Conservation (phyloP, 2,329 filamentous ascomycete species). For the Colletotrichum scovillei region DNA sequence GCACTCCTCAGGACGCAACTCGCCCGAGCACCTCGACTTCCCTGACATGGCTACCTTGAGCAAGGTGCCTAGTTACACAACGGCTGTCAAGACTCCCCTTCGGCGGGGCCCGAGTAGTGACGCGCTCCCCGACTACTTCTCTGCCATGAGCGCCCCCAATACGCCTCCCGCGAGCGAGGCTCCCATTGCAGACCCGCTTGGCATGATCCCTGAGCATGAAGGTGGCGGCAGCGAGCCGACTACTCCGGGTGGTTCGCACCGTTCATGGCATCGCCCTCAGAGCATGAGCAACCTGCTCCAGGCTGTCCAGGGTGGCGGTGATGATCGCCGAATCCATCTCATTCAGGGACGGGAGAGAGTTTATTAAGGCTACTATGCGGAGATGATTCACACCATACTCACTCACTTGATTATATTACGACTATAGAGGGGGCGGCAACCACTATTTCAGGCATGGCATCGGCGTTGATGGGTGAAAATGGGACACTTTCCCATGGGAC, state of each 20-base stretch:
- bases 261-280: constrained; percentile 33
- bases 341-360: constrained; percentile 50
- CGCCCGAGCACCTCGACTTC: constrained; percentile 67
- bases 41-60: constrained; percentile 73
- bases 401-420: constrained; percentile 16
- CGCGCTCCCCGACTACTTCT: constrained; percentile 74
- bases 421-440: constrained; percentile 9
- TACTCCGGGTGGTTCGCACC: constrained; percentile 24
- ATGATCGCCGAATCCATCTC: constrained; percentile 46
- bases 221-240: constrained; percentile 19
- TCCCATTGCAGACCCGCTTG: constrained; percentile 39
- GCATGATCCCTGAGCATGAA: constrained; percentile 43
- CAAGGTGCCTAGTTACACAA: constrained; percentile 82
- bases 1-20: constrained; percentile 60
- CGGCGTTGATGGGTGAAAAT: constrained; percentile 17
- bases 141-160: constrained; percentile 66
- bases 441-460: constrained; percentile 14
- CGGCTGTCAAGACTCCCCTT: constrained; percentile 75
- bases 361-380: constrained; percentile 33
- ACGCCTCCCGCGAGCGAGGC: constrained; percentile 55
- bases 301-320: constrained; percentile 28
- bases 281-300: constrained; percentile 34
- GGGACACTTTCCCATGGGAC: neutral
- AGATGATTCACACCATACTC: neutral
- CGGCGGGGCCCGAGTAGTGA: constrained; percentile 61